These are phyloP conservation scores for Glarea lozoyensis DNA, from an alignment of 495 filamentous ascomycete species.

Conservation along the genomic window DNA sequence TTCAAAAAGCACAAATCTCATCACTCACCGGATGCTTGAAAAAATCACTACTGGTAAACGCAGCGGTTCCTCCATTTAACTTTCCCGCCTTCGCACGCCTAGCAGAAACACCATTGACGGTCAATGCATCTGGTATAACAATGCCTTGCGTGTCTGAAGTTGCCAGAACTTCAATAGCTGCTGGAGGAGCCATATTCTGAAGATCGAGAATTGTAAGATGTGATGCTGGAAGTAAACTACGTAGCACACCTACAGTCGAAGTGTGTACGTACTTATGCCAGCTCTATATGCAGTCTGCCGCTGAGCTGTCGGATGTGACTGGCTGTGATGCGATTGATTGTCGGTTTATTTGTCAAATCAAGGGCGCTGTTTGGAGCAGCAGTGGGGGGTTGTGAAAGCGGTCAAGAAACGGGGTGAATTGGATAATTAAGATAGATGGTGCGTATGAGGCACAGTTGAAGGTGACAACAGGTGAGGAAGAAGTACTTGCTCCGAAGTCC, in stretches of 20 bases:
- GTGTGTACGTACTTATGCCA: too few relatives aligned
- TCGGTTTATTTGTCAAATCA: background rate
- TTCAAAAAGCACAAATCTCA: background rate
- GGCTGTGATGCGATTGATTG: background rate
- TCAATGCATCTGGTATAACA: conserved; percentile 48
- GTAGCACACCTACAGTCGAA: too few relatives aligned
- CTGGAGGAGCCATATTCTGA: conserved; percentile 19
- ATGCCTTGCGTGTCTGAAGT: conserved; percentile 18
- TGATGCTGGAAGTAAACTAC: too few relatives aligned
- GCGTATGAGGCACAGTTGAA: background rate
- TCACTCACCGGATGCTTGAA: conserved; percentile 64
- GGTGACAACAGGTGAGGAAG: too few relatives aligned
- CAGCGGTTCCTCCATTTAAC: conserved; percentile 67
- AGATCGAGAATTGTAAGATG: background rate
- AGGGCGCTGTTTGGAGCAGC: background rate
- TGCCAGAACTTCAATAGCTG: conserved; percentile 16
- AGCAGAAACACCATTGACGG: conserved; percentile 58
- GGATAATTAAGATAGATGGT: background rate
- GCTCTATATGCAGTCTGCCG: too few relatives aligned
- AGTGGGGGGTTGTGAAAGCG: background rate
- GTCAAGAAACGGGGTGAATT: background rate
- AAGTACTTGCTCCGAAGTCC: too few relatives aligned
- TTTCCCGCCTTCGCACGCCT: conserved; percentile 59
- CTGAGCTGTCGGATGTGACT: too few relatives aligned
- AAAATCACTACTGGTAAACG: conserved; percentile 66